Percentiles rank a stretch among this genome's conserved stretches.
phyloP scores from a whole-genome alignment of 345 rosid genomes.

The Citrus reticulata region DNA sequence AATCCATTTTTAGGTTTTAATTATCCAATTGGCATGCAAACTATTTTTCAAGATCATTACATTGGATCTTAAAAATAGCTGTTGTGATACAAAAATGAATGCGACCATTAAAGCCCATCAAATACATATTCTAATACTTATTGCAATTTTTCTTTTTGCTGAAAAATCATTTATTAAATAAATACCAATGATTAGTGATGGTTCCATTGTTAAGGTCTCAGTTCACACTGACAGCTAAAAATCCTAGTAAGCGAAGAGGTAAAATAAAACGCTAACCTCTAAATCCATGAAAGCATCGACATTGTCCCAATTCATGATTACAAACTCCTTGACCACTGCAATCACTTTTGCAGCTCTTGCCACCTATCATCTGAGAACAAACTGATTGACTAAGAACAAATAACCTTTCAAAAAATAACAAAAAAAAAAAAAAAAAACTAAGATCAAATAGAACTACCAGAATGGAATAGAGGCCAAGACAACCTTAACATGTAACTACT shows the following conservation, averaged over 20 bases:
- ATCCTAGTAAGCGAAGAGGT: neutral
- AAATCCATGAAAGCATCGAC: conserved; percentile 90
- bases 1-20: neutral
- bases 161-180: neutral
- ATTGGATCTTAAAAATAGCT: neutral
- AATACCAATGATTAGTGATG: neutral
- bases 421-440: neutral
- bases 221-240: neutral
- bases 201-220: neutral
- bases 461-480: neutral
- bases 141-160: neutral
- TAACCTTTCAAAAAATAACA: neutral
- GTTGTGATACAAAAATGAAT: neutral
- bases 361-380: conserved; percentile 63
- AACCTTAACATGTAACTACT: neutral
- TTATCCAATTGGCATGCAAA: neutral
- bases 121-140: neutral
- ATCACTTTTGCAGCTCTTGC: conserved; percentile 55
- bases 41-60: neutral
- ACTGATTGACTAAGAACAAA: conserved; percentile 2
- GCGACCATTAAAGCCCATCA: neutral
- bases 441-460: neutral
- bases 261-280: conserved; percentile 40
- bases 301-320: conserved; percentile 71
- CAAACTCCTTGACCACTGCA: conserved; percentile 91